Evolutionary conservation across 2,329 filamentous ascomycete genomes (phyloP).

Genomic region (Calonectria hongkongensis): DNA sequence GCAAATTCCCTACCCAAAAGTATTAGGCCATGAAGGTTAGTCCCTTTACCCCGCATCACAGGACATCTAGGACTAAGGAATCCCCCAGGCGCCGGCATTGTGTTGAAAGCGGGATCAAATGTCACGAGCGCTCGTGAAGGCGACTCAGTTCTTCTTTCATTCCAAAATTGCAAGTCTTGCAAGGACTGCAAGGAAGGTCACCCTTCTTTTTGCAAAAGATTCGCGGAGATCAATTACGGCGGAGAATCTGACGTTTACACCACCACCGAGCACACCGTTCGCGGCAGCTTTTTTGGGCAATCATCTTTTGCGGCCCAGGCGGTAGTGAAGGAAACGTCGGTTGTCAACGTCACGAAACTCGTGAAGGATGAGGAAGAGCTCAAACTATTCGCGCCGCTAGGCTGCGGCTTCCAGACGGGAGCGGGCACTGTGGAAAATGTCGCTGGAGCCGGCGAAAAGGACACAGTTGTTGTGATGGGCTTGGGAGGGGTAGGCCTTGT

Average conservation of each 20-base stretch:
- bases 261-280: background rate
- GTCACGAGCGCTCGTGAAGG: background rate
- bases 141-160: conserved; percentile 9
- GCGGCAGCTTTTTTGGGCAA: conserved; percentile 8
- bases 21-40: conserved; percentile 13
- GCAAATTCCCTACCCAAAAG: conserved; percentile 16
- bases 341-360: conserved; percentile 1
- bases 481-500: background rate
- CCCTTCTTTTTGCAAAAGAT: background rate
- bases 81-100: background rate
- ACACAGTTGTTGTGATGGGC: background rate
- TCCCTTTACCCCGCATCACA: background rate
- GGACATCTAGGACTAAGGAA: background rate
- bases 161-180: conserved; percentile 15
- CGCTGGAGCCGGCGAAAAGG: background rate
- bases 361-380: conserved; percentile 20
- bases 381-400: background rate
- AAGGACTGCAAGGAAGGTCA: conserved; percentile 4
- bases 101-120: background rate
- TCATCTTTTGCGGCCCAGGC: background rate
- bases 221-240: conserved; percentile 8
- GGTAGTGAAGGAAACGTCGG: conserved; percentile 6
- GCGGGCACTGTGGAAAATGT: conserved; percentile 12
- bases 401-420: conserved; percentile 10
- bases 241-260: conserved; percentile 6